phyloP scores from a whole-genome alignment of 768 basidiomycete genomes.

The Strobilomyces dryophilus region DNA sequence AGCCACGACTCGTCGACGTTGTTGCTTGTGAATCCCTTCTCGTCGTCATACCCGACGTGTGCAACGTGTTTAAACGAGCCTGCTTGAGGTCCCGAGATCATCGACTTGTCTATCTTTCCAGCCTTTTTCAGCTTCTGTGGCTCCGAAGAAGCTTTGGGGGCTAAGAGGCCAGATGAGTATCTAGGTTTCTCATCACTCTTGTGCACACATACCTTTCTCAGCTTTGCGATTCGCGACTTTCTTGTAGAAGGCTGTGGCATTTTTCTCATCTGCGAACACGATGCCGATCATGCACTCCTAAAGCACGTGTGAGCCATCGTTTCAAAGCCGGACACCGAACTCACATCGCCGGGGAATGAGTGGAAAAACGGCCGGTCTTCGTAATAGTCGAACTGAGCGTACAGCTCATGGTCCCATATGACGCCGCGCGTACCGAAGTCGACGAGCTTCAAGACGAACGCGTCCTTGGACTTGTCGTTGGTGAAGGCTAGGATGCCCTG shows the following conservation, averaged over 20 bases:
- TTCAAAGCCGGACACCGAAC: slow-evolving; percentile 32
- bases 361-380: slow-evolving; percentile 90
- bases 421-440: slow-evolving; percentile 87
- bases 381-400: slow-evolving; percentile 73
- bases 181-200: background rate
- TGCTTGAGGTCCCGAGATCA: slow-evolving; percentile 78
- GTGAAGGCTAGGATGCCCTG: slow-evolving; percentile 82
- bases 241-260: slow-evolving; percentile 83
- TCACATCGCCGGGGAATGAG: slow-evolving; percentile 87
- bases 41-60: slow-evolving; percentile 91
- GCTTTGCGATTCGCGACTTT: slow-evolving; percentile 71
- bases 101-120: slow-evolving; percentile 87
- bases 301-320: background rate
- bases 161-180: slow-evolving; percentile 11
- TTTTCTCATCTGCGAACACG: slow-evolving; percentile 82
- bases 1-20: slow-evolving; percentile 93
- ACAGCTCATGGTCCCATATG: slow-evolving; percentile 92
- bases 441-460: slow-evolving; percentile 70
- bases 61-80: slow-evolving; percentile 87
- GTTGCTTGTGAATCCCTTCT: slow-evolving; percentile 80
- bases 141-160: slow-evolving; percentile 45
- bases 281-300: slow-evolving; percentile 90
- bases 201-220: slow-evolving; percentile 43
- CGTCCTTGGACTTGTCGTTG: slow-evolving; percentile 52
- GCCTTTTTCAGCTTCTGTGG: slow-evolving; percentile 58